Percentiles rank a stretch among this genome's conserved stretches.
Evolutionary conservation across 495 filamentous ascomycete genomes (phyloP).

Genomic region (Penicillium taxi): DNA sequence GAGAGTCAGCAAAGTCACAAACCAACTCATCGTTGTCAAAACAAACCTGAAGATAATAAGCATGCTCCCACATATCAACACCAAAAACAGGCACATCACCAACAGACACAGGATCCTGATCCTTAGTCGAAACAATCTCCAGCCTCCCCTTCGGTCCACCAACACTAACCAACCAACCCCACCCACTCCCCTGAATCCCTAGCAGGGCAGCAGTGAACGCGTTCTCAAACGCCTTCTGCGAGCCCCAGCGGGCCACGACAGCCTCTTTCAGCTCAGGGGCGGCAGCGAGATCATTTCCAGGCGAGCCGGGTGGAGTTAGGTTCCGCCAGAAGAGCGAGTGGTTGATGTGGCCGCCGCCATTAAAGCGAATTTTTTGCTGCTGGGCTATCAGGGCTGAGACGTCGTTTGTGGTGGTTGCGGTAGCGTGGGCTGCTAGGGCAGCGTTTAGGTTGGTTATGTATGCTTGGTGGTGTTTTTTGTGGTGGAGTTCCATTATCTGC

Average conservation of each 20-base stretch:
- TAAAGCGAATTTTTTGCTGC: constrained; percentile 85
- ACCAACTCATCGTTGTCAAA: constrained; percentile 8
- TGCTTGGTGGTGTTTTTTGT: constrained; percentile 58
- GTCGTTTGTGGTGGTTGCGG: constrained; percentile 37
- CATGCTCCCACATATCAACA: constrained; percentile 97
- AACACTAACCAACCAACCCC: constrained; percentile 83
- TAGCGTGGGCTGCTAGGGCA: constrained; percentile 40
- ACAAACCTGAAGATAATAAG: constrained; percentile 53
- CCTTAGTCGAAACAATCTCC: constrained; percentile 65
- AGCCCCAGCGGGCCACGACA: constrained; percentile 66
- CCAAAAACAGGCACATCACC: constrained; percentile 74
- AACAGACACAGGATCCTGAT: constrained; percentile 83
- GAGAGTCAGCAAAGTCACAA: constrained; percentile 17
- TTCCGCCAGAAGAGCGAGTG: constrained; percentile 93
- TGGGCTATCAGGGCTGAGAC: constrained; percentile 59
- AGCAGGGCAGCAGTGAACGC: constrained; percentile 65
- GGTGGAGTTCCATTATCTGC: constrained; percentile 92
- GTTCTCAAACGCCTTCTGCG: constrained; percentile 56
- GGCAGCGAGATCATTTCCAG: constrained; percentile 59
- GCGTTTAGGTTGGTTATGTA: constrained; percentile 59
- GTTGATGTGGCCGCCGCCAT: constrained; percentile 90
- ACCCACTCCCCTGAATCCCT: constrained; percentile 85
- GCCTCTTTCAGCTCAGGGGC: constrained; percentile 46
- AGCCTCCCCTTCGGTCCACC: constrained; percentile 56
- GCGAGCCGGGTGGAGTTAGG: constrained; percentile 56